These are phyloP conservation scores for Coffea humblotiana DNA, from an alignment of 305 asterid species.

Conservation along the genomic window DNA sequence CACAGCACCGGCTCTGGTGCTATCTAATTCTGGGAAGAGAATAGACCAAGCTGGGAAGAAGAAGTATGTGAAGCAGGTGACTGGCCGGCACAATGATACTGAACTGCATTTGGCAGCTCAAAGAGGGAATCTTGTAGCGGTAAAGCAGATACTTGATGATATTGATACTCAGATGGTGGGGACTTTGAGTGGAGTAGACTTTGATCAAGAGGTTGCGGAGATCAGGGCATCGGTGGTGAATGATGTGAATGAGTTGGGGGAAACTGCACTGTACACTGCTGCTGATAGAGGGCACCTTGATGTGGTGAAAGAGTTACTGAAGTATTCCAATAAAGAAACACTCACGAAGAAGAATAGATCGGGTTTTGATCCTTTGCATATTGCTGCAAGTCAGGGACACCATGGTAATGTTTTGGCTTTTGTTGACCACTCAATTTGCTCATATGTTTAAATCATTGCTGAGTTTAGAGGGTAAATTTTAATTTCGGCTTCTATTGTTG, in stretches of 20 bases:
- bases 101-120: conserved; percentile 96
- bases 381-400: conserved; percentile 79
- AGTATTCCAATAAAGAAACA: conserved; percentile 53
- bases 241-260: conserved; percentile 75
- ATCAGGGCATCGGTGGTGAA: conserved; percentile 64
- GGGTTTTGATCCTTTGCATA: conserved; percentile 63
- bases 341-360: conserved; percentile 58
- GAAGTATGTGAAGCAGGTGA: conserved; percentile 96
- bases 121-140: conserved; percentile 73
- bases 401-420: conserved; percentile 39
- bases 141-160: conserved; percentile 69
- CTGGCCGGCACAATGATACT: conserved; percentile 92
- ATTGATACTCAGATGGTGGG: conserved; percentile 79
- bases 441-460: not conserved
- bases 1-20: conserved; percentile 68
- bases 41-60: conserved; percentile 88
- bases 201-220: conserved; percentile 67
- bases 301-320: conserved; percentile 57
- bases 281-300: conserved; percentile 64
- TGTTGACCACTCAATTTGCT: not conserved
- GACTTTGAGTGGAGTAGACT: conserved; percentile 58
- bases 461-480: not conserved
- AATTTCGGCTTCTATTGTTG: not conserved
- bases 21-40: conserved; percentile 75
- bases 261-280: conserved; percentile 58